These are phyloP conservation scores for Combretum micranthum DNA, from an alignment of 345 rosid species.

Conservation along the genomic window DNA sequence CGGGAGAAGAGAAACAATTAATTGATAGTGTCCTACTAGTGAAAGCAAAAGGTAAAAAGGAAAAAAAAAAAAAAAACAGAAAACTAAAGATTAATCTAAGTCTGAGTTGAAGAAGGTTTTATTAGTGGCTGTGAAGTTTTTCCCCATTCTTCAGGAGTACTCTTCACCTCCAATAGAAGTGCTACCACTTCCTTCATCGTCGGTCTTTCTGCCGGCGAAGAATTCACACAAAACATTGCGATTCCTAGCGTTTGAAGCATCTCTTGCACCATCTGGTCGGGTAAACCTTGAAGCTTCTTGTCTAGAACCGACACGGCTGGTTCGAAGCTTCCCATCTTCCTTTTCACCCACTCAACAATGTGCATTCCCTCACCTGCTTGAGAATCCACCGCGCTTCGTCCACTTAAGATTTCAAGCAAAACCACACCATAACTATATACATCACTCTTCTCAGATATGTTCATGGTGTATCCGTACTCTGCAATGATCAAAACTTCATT, in stretches of 20 bases:
- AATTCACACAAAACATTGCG: conserved; percentile 93
- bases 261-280: conserved; percentile 88
- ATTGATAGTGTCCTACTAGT: conserved; percentile 13
- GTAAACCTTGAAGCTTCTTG: conserved; percentile 67
- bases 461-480: conserved; percentile 96
- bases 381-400: conserved; percentile 70
- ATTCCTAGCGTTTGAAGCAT: conserved; percentile 93
- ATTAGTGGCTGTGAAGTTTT: conserved; percentile 85
- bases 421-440: conserved; percentile 92
- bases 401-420: conserved; percentile 77
- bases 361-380: conserved; percentile 71
- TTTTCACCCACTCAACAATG: conserved; percentile 95
- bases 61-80: neutral
- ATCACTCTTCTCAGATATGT: conserved; percentile 93
- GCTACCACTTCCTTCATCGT: conserved; percentile 97
- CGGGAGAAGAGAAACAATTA: conserved; percentile 6
- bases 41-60: neutral
- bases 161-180: conserved; percentile 80
- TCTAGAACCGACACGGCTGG: conserved; percentile 72
- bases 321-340: conserved; percentile 95
- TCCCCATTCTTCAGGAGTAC: conserved; percentile 84
- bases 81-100: conserved; percentile 13
- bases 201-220: conserved; percentile 78
- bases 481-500: conserved; percentile 19
- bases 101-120: conserved; percentile 63